Evolutionary conservation across 345 rosid genomes (phyloP).

Genomic region (Populus tremula): DNA sequence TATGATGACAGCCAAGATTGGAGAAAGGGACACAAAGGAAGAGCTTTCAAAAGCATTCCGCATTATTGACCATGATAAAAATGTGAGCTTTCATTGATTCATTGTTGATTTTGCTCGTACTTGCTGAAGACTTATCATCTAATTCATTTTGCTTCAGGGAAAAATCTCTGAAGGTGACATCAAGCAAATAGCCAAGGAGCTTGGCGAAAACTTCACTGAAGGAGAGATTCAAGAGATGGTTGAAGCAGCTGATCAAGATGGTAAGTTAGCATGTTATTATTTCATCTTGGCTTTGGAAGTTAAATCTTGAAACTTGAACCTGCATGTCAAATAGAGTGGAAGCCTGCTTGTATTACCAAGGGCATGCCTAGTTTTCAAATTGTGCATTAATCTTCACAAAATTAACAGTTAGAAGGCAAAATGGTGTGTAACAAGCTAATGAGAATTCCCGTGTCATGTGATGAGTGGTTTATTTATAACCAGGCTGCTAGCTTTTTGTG

Average conservation of each 20-base stretch:
- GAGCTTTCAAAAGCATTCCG: constrained; percentile 78
- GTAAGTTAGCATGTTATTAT: constrained; percentile 38
- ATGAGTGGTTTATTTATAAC: not conserved
- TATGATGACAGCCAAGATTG: constrained; percentile 98
- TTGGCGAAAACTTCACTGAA: constrained; percentile 71
- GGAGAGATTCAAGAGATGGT: constrained; percentile 75
- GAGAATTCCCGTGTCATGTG: not conserved
- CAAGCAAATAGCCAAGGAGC: constrained; percentile 58
- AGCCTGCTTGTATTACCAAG: not conserved
- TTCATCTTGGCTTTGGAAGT: not conserved
- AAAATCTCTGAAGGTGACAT: constrained; percentile 70
- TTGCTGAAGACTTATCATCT: constrained; percentile 3
- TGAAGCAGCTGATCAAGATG: constrained; percentile 73
- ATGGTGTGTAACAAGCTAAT: not conserved
- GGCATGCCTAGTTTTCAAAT: not conserved
- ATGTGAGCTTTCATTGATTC: constrained; percentile 39
- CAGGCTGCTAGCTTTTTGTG: not conserved
- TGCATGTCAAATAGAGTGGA: not conserved
- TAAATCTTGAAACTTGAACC: not conserved
- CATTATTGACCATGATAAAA: constrained; percentile 81
- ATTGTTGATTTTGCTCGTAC: not conserved
- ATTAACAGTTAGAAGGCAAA: not conserved
- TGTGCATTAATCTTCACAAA: not conserved
- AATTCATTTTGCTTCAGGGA: constrained; percentile 41
- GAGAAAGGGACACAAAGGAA: constrained; percentile 90